Conservation (phyloP, 2,329 filamentous ascomycete genomes). For the Sclerotiophoma versabilis region DNA sequence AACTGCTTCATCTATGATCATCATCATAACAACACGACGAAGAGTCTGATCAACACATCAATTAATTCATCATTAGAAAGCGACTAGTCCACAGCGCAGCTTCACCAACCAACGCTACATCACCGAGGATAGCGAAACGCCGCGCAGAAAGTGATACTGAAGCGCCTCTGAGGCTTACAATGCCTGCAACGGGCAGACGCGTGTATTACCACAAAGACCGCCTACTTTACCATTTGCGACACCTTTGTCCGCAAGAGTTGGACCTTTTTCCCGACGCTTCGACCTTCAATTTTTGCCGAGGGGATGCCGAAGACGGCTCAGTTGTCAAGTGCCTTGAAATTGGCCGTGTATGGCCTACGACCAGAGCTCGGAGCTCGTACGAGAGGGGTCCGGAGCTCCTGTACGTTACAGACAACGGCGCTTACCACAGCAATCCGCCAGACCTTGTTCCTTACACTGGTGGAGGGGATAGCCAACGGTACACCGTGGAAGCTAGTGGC, state of each 20-base stretch:
- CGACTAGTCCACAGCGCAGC: too few relatives aligned
- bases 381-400: background rate
- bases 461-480: background rate
- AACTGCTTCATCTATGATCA: too few relatives aligned
- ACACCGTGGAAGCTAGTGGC: background rate
- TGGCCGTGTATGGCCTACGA: background rate
- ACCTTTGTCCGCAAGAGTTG: background rate
- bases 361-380: background rate
- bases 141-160: background rate
- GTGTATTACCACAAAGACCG: background rate
- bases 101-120: background rate
- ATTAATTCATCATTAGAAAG: background rate
- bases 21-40: background rate
- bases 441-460: background rate
- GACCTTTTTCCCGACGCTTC: background rate
- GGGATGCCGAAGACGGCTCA: background rate
- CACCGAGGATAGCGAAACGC: background rate
- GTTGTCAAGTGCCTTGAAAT: background rate
- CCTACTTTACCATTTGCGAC: background rate
- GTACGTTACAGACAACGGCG: background rate
- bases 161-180: background rate
- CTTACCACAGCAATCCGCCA: background rate
- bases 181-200: background rate
- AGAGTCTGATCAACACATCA: background rate
- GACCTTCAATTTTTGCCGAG: background rate